Percentiles rank a stretch among this genome's conserved stretches.
phyloP scores from a whole-genome alignment of 2,329 filamentous ascomycete species.

The Juglanconis sp. region DNA sequence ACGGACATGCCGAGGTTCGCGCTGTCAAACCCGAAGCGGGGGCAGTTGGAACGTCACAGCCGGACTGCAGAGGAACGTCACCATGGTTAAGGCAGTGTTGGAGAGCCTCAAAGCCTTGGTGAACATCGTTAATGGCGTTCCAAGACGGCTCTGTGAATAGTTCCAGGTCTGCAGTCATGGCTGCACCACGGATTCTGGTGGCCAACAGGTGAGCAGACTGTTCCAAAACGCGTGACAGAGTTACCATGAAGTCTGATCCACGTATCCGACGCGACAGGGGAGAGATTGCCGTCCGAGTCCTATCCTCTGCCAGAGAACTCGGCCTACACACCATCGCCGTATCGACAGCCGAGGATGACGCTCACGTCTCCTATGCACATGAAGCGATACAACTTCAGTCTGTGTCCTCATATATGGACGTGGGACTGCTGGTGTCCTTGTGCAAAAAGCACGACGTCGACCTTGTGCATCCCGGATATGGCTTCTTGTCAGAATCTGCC shows the following conservation, averaged over 20 bases:
- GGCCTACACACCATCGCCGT: constrained; percentile 53
- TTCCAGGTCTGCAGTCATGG: background rate
- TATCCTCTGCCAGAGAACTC: constrained; percentile 58
- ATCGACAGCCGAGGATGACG: constrained; percentile 52
- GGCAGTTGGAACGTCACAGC: background rate
- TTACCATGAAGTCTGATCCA: too few species aligned
- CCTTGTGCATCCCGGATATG: constrained; percentile 13
- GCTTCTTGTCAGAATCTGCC: constrained; percentile 10
- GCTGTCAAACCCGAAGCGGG: background rate
- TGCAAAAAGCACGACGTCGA: constrained; percentile 7
- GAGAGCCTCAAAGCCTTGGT: background rate
- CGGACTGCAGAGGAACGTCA: background rate
- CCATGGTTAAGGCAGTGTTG: background rate
- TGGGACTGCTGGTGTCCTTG: constrained; percentile 3
- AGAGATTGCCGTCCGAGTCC: constrained; percentile 61
- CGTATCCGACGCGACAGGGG: constrained; percentile 30
- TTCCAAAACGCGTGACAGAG: background rate
- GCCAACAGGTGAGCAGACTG: constrained; percentile 5
- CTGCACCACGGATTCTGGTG: background rate
- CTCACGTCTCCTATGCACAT: constrained; percentile 49
- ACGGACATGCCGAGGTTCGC: background rate
- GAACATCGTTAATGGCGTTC: background rate
- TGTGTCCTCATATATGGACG: constrained; percentile 17
- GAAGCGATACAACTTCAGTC: constrained; percentile 49
- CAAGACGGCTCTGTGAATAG: background rate